These are phyloP conservation scores for Coemansia sp. DNA, from an alignment of 192 early-diverging fungal genomes.

Conservation along the genomic window DNA sequence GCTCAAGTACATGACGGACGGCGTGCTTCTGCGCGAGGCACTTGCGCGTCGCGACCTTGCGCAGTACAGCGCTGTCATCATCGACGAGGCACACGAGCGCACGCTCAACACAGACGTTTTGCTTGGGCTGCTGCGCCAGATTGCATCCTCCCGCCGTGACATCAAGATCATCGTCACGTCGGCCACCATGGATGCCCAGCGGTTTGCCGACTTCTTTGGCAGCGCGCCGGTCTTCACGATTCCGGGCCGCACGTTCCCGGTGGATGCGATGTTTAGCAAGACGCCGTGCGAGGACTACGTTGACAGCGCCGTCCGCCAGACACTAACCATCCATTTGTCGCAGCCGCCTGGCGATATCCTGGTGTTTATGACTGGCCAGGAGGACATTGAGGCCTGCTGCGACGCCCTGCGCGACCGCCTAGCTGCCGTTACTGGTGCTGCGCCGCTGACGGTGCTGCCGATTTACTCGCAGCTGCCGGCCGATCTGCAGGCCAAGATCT, in stretches of 20 bases:
- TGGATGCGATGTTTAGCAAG: conserved; percentile 92
- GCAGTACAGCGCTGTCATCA: conserved; percentile 89
- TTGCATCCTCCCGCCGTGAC: conserved; percentile 78
- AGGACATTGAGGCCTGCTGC: conserved; percentile 91
- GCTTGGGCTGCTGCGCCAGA: conserved; percentile 89
- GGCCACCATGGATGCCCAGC: conserved; percentile 93
- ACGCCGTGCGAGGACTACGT: conserved; percentile 95
- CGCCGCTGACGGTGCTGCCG: conserved; percentile 82
- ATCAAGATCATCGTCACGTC: conserved; percentile 95
- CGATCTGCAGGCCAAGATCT: conserved; percentile 95
- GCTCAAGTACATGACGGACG: conserved; percentile 99
- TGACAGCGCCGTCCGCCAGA: conserved; percentile 89
- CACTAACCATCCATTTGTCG: conserved; percentile 93
- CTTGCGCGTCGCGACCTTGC: conserved; percentile 79
- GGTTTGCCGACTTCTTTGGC: conserved; percentile 89
- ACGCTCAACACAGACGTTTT: conserved; percentile 95
- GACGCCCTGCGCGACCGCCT: conserved; percentile 73
- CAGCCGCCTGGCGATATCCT: conserved; percentile 94
- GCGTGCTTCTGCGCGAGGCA: conserved; percentile 93
- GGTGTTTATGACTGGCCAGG: conserved; percentile 96
- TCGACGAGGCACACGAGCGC: conserved; percentile 99
- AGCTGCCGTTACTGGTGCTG: conserved; percentile 60
- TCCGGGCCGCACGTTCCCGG: conserved; percentile 93
- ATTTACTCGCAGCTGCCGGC: conserved; percentile 94
- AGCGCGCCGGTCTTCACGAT: conserved; percentile 94